Conservation (phyloP, 495 filamentous ascomycete genomes). For the Recurvomyces mirabilis region DNA sequence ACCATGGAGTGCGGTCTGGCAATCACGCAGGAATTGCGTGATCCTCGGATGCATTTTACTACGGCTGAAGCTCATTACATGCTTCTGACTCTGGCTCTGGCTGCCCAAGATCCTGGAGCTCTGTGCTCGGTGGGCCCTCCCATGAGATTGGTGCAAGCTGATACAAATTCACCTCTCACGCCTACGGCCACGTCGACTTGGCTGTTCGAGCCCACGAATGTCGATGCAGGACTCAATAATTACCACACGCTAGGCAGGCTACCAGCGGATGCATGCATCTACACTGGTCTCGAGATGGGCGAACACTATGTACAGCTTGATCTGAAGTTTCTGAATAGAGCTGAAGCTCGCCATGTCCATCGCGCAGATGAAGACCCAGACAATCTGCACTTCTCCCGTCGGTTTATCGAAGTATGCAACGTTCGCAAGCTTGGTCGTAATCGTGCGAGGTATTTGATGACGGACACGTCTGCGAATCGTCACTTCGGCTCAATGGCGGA, state of each 20-base stretch:
- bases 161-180: constrained; percentile 8
- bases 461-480: constrained; percentile 6
- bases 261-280: constrained; percentile 3
- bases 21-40: constrained; percentile 10
- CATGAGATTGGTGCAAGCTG: constrained; percentile 7
- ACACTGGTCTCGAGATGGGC: constrained; percentile 12
- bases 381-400: constrained; percentile 14
- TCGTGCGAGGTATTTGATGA: constrained; percentile 14
- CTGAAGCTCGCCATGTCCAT: background rate
- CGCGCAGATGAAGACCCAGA: constrained; percentile 9
- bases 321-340: constrained; percentile 20
- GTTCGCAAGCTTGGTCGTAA: constrained; percentile 17
- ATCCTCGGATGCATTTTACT: constrained; percentile 3
- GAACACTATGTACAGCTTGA: constrained; percentile 25
- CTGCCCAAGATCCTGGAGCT: constrained; percentile 24
- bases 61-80: constrained; percentile 24
- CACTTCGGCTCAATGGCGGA: constrained; percentile 22
- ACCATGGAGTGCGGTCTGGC: constrained; percentile 24
- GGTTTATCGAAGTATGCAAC: constrained; percentile 20
- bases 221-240: constrained; percentile 23
- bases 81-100: constrained; percentile 23
- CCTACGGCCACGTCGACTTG: constrained; percentile 20
- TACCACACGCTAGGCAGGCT: constrained; percentile 16
- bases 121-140: constrained; percentile 25
- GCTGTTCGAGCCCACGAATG: constrained; percentile 23